phyloP scores from a whole-genome alignment of 306 rosid species.

The Parietaria judaica region DNA sequence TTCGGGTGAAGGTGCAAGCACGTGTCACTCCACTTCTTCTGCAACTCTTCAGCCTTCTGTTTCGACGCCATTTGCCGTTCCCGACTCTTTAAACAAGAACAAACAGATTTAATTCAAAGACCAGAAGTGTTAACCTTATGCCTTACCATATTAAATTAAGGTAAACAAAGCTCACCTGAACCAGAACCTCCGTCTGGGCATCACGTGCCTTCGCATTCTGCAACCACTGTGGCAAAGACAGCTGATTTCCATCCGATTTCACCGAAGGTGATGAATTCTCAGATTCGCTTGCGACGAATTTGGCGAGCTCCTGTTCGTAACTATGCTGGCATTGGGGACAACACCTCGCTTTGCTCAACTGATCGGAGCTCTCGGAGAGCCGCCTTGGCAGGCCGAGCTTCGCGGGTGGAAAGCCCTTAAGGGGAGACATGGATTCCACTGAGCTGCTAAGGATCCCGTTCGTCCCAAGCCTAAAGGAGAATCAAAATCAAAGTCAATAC shows the following conservation, averaged over 20 bases:
- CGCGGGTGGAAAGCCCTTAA: constrained; percentile 46
- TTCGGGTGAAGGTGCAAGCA: constrained; percentile 71
- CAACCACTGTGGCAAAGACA: constrained; percentile 78
- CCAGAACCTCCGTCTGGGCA: constrained; percentile 39
- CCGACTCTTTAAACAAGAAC: constrained; percentile 27
- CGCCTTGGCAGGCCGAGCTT: constrained; percentile 37
- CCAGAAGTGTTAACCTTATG: not conserved
- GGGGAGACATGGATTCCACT: constrained; percentile 61
- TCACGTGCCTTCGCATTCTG: constrained; percentile 56
- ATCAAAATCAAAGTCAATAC: constrained; percentile 18
- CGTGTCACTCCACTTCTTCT: constrained; percentile 71
- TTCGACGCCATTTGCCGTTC: constrained; percentile 39
- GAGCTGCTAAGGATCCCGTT: constrained; percentile 77
- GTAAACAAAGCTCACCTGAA: constrained; percentile 37
- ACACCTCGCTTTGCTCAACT: constrained; percentile 37
- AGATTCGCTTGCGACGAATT: constrained; percentile 38
- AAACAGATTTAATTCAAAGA: not conserved
- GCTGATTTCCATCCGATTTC: constrained; percentile 40
- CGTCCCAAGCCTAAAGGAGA: constrained; percentile 50
- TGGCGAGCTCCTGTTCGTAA: constrained; percentile 55
- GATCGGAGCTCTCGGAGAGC: constrained; percentile 50
- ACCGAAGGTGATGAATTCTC: constrained; percentile 47
- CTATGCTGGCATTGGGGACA: constrained; percentile 59
- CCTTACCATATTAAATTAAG: not conserved
- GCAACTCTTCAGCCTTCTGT: constrained; percentile 57